Percentiles rank a stretch among this genome's conserved stretches.
phyloP scores from a whole-genome alignment of 2,329 filamentous ascomycete genomes.

The Epicoccum sorghinum region DNA sequence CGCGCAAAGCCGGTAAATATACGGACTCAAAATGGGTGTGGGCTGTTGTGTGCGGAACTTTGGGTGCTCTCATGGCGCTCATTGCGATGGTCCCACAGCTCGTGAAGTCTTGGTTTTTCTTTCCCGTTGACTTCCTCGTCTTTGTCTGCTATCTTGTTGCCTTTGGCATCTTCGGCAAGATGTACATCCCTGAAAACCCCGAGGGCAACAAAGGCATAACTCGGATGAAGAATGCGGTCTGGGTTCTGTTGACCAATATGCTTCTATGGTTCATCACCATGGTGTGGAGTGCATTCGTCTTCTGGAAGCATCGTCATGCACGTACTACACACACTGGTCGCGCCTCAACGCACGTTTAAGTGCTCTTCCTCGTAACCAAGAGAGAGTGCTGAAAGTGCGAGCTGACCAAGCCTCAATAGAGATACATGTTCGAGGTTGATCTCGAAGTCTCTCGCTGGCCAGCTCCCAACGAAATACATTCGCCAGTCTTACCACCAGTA shows the following conservation, averaged over 20 bases:
- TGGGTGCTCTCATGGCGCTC: constrained; percentile 42
- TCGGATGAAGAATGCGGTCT: constrained; percentile 86
- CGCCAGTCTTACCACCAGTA: neutral
- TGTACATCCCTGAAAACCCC: constrained; percentile 75
- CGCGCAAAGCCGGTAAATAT: constrained; percentile 53
- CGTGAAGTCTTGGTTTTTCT: constrained; percentile 56
- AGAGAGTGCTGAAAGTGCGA: constrained; percentile 1
- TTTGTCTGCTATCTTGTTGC: constrained; percentile 79
- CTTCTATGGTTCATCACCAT: constrained; percentile 75
- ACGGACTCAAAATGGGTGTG: constrained; percentile 57
- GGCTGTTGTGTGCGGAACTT: constrained; percentile 54
- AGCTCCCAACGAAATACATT: neutral
- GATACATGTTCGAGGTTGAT: constrained; percentile 11
- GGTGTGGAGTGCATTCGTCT: constrained; percentile 62
- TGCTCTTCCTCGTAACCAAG: constrained; percentile 2
- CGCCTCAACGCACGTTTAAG: constrained; percentile 31
- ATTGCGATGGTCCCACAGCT: constrained; percentile 69
- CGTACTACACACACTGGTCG: constrained; percentile 31
- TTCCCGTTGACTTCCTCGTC: constrained; percentile 73
- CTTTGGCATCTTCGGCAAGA: constrained; percentile 82
- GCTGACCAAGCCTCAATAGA: constrained; percentile 9
- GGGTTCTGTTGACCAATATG: constrained; percentile 78
- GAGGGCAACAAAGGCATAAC: constrained; percentile 67
- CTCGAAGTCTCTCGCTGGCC: constrained; percentile 11
- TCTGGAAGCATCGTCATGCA: constrained; percentile 52